phyloP scores from a whole-genome alignment of 2,329 filamentous ascomycete species.

The Pestalotiopsis sp. region DNA sequence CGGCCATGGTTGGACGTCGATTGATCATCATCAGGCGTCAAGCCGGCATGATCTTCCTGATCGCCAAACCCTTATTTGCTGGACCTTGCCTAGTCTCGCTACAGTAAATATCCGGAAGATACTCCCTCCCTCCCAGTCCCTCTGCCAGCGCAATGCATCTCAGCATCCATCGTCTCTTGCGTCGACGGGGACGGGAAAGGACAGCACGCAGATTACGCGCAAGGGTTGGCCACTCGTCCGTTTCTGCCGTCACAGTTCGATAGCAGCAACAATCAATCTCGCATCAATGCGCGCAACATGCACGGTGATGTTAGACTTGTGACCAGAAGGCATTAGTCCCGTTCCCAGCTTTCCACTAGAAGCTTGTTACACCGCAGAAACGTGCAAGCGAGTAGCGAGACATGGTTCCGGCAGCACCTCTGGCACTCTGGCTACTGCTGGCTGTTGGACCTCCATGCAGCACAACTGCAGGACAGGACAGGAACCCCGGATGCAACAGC shows the following conservation, averaged over 20 bases:
- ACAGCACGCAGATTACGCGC: background rate
- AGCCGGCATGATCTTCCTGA: constrained; percentile 9
- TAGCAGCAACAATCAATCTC: background rate
- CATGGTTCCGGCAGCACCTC: too few species aligned
- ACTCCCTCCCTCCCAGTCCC: background rate
- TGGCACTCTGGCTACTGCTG: background rate
- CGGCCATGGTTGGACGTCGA: constrained; percentile 11
- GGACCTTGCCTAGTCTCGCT: background rate
- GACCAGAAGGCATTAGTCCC: background rate
- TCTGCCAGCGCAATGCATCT: background rate
- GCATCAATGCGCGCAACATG: background rate
- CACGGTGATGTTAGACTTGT: constrained; percentile 7
- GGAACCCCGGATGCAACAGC: background rate
- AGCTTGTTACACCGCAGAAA: constrained; percentile 10
- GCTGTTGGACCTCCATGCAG: constrained; percentile 8
- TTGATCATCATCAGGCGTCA: constrained; percentile 10
- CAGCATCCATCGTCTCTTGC: background rate
- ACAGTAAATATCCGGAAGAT: background rate
- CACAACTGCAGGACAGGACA: background rate
- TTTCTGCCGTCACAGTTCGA: background rate
- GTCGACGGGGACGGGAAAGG: background rate
- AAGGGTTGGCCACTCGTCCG: background rate
- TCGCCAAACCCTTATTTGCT: background rate
- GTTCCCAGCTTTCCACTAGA: background rate
- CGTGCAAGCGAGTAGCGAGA: background rate